Conservation (phyloP, 192 early-diverging fungal species). For the Linnemannia elongata region DNA sequence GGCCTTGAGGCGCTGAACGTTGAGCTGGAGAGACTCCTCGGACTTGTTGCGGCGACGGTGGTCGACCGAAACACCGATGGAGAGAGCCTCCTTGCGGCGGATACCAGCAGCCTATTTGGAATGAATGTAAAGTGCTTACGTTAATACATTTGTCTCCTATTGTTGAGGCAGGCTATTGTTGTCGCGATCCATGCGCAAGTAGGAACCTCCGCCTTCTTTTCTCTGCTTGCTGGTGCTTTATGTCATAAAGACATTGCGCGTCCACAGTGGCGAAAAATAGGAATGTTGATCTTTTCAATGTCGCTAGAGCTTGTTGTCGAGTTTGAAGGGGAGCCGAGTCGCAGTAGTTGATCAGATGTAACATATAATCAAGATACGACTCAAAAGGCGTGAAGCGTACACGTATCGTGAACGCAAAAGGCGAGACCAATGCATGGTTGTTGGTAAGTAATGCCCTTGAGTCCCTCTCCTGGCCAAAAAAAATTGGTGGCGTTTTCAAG, state of each 20-base stretch:
- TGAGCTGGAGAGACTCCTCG: conserved; percentile 92
- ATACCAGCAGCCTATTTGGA: conserved; percentile 85
- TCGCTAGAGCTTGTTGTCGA: not conserved
- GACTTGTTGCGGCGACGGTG: conserved; percentile 97
- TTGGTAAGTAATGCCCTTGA: too few species aligned
- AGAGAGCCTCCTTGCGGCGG: conserved; percentile 91
- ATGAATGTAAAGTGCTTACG: not conserved
- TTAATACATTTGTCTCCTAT: not conserved
- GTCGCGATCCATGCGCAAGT: not conserved
- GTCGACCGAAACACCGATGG: conserved; percentile 97
- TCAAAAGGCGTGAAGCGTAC: not conserved
- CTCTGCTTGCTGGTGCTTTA: not conserved
- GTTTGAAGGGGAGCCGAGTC: not conserved
- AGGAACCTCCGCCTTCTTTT: not conserved
- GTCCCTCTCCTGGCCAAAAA: too few species aligned
- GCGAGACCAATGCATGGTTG: too few species aligned
- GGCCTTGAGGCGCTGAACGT: conserved; percentile 93
- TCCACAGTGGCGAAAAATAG: not conserved
- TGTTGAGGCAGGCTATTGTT: not conserved
- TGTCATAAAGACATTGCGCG: not conserved
- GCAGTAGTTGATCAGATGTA: not conserved
- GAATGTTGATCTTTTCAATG: not conserved
- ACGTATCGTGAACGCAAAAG: not conserved
- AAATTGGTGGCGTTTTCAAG: not conserved
- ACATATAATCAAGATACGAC: not conserved